Base-by-base conservation (phyloP, 306 rosid genomes). In the Vigna unguiculata region DNA sequence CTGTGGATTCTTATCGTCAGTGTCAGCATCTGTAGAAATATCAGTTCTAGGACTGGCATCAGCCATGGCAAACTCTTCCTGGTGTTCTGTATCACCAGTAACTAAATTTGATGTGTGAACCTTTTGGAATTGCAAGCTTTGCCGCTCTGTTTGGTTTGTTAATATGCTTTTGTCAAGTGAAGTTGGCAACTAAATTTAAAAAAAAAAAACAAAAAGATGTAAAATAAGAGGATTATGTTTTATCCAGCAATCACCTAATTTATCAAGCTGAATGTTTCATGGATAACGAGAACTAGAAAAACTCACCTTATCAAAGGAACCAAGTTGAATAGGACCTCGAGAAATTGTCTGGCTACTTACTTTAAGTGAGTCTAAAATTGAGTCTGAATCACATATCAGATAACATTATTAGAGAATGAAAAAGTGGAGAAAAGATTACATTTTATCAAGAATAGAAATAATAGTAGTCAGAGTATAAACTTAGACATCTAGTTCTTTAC, bases 31-130 rank as follows among this genome's bases (percentile, higher is more conserved):
- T 51, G 98, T 91, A 57, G 98, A 91, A 36, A 93, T 93, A 88
- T 93, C 98, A 80, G 98, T 93, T 85, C 94, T 84, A 8, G 98
- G 96, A 89, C 98, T 93, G 79, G 72, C 93, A 81, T 88, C 96
- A 77, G 98, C 91, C 98, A 93, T 93, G 82, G 82, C 73, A 76
- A 80, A 79, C 61, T 74, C 88, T 84, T 83, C 84, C 81, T 84
- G 83, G 82, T 67, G 75, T 69, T 84, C 85, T 55, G 71, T 70
- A 57, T 61, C 70, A 82, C 82, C 78, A 80, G 76, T 81, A 45
- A 78, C 81, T 49, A 61, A 83, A 78, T 70, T 81, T n/a, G 76
- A 70, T 52, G 81, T 74, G 59, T 86, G 88, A 78, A 83, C 86
- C 84, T 72, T 80, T 24, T 10, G 80, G 22, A 60, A 68, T 47